phyloP scores from a whole-genome alignment of 371 early-diverging fungal genomes.

The Batkoa obscura region DNA sequence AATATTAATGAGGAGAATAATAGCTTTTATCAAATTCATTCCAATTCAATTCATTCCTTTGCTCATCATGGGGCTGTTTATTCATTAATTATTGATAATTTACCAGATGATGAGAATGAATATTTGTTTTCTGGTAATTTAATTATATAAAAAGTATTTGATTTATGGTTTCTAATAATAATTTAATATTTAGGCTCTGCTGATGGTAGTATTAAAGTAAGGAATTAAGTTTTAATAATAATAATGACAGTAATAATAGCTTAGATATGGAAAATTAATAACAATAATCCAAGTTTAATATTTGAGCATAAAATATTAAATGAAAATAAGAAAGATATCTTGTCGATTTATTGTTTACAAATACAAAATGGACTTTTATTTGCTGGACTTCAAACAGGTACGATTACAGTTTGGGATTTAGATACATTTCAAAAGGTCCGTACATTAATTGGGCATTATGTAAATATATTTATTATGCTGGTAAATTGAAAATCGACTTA shows the following conservation, averaged over 20 bases:
- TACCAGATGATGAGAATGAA: slow-evolving; percentile 29
- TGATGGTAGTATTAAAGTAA: slow-evolving; percentile 45
- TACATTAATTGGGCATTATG: slow-evolving; percentile 37
- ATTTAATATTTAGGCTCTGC: slow-evolving; percentile 26
- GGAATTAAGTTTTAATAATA: too few relatives aligned
- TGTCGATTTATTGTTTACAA: slow-evolving; percentile 28
- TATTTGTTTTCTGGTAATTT: slow-evolving; percentile 31
- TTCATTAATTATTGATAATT: slow-evolving; percentile 27
- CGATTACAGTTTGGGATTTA: slow-evolving; percentile 54
- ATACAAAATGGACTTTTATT: slow-evolving; percentile 49
- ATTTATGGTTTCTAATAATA: not conserved
- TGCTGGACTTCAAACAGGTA: slow-evolving; percentile 64
- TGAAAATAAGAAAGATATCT: too few relatives aligned
- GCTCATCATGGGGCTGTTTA: slow-evolving; percentile 65
- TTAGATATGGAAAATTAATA: slow-evolving; percentile 34
- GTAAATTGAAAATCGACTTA: not conserved
- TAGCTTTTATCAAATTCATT: slow-evolving; percentile 16
- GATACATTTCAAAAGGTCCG: slow-evolving; percentile 59
- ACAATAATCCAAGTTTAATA: slow-evolving; percentile 12
- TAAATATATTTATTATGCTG: slow-evolving; percentile 7
- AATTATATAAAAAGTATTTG: too few relatives aligned
- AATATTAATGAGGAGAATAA: not conserved
- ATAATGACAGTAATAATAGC: not conserved
- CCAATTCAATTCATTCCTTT: slow-evolving; percentile 17
- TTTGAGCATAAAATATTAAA: slow-evolving; percentile 7